Conservation (phyloP, 345 rosid genomes). For the Citrus glauca region DNA sequence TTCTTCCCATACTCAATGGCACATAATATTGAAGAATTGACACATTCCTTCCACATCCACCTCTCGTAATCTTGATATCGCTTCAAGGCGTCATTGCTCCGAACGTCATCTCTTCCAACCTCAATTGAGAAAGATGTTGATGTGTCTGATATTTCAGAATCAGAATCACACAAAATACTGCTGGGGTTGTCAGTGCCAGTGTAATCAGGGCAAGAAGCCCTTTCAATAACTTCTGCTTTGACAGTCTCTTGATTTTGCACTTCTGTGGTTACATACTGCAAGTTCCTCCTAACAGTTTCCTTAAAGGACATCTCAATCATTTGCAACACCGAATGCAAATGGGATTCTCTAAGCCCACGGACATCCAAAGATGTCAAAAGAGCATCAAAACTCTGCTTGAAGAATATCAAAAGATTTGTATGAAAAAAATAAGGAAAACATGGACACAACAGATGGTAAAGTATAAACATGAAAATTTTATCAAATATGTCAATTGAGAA, state of each 20-base stretch:
- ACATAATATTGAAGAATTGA: constrained; percentile 30
- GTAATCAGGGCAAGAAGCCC: constrained; percentile 14
- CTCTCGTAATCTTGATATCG: constrained; percentile 74
- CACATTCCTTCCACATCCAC: constrained; percentile 75
- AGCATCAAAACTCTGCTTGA: constrained; percentile 62
- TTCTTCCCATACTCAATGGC: constrained; percentile 59
- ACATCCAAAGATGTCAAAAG: constrained; percentile 66
- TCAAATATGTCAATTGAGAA: neutral
- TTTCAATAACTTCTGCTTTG: constrained; percentile 32
- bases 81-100: constrained; percentile 40
- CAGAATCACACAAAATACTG: constrained; percentile 32
- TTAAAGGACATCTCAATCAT: constrained; percentile 68
- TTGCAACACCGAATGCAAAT: constrained; percentile 64
- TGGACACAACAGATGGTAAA: neutral
- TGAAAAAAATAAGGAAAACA: neutral
- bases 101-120: constrained; percentile 46
- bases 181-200: constrained; percentile 31
- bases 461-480: neutral
- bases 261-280: neutral
- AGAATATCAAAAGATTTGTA: neutral
- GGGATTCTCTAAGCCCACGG: constrained; percentile 78
- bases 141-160: constrained; percentile 45
- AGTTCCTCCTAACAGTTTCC: constrained; percentile 49
- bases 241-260: constrained; percentile 7
- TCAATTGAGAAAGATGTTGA: constrained; percentile 60